Conservation (phyloP, 1,284 basidiomycete genomes). For the Thelephora terrestris region DNA sequence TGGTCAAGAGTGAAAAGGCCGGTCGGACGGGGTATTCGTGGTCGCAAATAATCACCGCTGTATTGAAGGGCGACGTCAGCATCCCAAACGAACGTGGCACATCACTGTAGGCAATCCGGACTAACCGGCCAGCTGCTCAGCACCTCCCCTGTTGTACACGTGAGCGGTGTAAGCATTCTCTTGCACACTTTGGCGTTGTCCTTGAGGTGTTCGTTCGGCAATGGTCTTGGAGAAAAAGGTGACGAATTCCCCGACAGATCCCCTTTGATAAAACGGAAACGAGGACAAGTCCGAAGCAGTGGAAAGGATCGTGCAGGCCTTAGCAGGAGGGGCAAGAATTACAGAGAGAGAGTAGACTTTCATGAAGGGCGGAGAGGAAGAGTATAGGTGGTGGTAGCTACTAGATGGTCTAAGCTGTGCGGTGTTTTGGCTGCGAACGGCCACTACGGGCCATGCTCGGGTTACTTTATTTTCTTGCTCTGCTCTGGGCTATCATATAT, state of each 20-base stretch:
- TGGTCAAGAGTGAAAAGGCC: slow-evolving; percentile 92
- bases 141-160: slow-evolving; percentile 80
- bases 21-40: slow-evolving; percentile 95
- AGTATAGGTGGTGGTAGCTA: background rate
- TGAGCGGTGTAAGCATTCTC: slow-evolving; percentile 94
- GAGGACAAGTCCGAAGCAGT: slow-evolving; percentile 79
- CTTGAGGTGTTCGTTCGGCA: slow-evolving; percentile 78
- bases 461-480: slow-evolving; percentile 7
- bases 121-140: slow-evolving; percentile 71
- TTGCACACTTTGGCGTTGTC: slow-evolving; percentile 88
- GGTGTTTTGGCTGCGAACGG: too few relatives aligned
- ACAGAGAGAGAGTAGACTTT: slow-evolving; percentile 66
- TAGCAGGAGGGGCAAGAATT: slow-evolving; percentile 44
- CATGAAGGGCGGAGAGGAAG: slow-evolving; percentile 30
- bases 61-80: slow-evolving; percentile 4
- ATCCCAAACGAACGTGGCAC: background rate
- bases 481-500: slow-evolving; percentile 15
- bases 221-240: slow-evolving; percentile 90
- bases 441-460: background rate
- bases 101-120: slow-evolving; percentile 5
- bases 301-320: slow-evolving; percentile 55
- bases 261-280: slow-evolving; percentile 91
- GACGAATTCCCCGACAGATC: slow-evolving; percentile 82
- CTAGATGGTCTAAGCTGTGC: too few relatives aligned
- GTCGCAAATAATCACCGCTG: slow-evolving; percentile 90